phyloP scores from a whole-genome alignment of 306 rosid genomes.

The Citrullus amarus region DNA sequence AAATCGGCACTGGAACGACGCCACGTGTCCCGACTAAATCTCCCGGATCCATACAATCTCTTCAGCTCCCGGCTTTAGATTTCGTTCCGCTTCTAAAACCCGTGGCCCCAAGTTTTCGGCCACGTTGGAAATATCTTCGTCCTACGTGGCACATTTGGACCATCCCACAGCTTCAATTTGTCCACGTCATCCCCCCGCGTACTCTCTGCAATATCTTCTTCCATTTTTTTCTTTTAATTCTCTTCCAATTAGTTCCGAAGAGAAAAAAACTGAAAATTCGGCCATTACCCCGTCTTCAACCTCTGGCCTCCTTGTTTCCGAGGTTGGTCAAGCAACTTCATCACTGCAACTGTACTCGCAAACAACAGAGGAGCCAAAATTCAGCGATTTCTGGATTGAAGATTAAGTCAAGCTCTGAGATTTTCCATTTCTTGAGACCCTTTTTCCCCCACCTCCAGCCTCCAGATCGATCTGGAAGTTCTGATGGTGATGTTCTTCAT shows the following conservation, averaged over 20 bases:
- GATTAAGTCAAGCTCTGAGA: neutral
- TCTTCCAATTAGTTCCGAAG: neutral
- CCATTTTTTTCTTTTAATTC: neutral
- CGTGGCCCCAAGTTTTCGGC: conserved; percentile 13
- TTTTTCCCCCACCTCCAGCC: neutral
- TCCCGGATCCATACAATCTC: conserved; percentile 20
- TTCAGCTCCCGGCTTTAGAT: conserved; percentile 44
- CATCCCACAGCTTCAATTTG: conserved; percentile 35
- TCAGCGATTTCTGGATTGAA: neutral
- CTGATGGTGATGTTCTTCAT: conserved; percentile 5
- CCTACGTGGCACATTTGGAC: conserved; percentile 27
- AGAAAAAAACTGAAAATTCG: neutral
- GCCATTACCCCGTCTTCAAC: conserved; percentile 4
- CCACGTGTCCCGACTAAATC: conserved; percentile 37
- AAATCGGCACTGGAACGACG: neutral
- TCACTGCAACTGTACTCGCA: neutral
- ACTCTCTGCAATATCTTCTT: conserved; percentile 8
- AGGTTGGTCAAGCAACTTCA: neutral
- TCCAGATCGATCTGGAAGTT: conserved; percentile 10
- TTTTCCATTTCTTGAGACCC: neutral
- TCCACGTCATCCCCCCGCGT: conserved; percentile 30
- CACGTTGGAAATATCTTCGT: conserved; percentile 48
- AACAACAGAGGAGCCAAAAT: neutral
- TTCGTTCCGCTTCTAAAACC: conserved; percentile 27
- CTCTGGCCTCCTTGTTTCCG: neutral